phyloP scores from a whole-genome alignment of 768 basidiomycete genomes.

The Kwoniella sp. region DNA sequence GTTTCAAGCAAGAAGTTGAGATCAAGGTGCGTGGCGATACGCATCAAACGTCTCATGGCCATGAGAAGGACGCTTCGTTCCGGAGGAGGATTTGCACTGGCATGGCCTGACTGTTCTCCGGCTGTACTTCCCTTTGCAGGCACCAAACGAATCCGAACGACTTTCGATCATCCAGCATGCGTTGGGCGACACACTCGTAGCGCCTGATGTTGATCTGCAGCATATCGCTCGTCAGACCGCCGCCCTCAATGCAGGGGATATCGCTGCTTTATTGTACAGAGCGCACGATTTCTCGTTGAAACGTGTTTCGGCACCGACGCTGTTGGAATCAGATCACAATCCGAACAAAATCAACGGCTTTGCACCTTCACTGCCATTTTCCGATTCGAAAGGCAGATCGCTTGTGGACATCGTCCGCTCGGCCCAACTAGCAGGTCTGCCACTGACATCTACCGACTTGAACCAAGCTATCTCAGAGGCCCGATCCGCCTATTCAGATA shows the following conservation, averaged over 20 bases:
- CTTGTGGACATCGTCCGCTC: background rate
- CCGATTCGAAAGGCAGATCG: background rate
- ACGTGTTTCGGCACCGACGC: slow-evolving; percentile 16
- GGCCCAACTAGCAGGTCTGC: slow-evolving; percentile 55
- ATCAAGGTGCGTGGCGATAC: slow-evolving; percentile 64
- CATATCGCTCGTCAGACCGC: slow-evolving; percentile 83
- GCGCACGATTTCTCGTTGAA: slow-evolving; percentile 64
- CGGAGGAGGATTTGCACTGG: too few species aligned
- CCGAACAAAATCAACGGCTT: slow-evolving; percentile 28
- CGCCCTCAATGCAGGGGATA: slow-evolving; percentile 80
- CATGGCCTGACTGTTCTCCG: too few species aligned
- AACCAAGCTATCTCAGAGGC: slow-evolving; percentile 71
- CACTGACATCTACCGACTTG: slow-evolving; percentile 66
- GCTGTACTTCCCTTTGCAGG: slow-evolving; percentile 61
- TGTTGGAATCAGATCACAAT: background rate
- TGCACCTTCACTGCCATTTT: background rate
- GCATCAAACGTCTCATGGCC: background rate
- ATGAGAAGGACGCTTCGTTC: too few species aligned
- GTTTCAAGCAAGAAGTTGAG: slow-evolving; percentile 81
- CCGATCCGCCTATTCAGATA: slow-evolving; percentile 78
- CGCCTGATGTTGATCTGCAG: slow-evolving; percentile 76
- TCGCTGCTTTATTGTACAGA: slow-evolving; percentile 69
- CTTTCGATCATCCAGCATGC: slow-evolving; percentile 64
- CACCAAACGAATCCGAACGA: slow-evolving; percentile 77
- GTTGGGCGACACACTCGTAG: slow-evolving; percentile 59